These are phyloP conservation scores for Phytophthora chlamydospora DNA, from an alignment of 352 stramenopile genomes.

Conservation along the genomic window DNA sequence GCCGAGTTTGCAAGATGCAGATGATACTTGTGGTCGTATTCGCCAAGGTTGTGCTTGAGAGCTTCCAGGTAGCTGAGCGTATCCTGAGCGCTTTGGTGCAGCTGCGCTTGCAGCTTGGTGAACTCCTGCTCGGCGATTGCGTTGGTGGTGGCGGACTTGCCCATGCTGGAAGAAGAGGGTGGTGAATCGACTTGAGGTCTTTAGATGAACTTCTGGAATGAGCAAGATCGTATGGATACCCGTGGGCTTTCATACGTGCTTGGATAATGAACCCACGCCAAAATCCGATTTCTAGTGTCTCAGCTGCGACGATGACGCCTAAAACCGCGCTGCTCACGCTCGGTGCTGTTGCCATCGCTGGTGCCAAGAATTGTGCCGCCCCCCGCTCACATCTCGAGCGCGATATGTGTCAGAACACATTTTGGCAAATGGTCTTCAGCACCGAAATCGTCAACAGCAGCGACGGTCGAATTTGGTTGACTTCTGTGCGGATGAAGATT, in stretches of 20 bases:
- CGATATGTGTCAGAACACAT: no score
- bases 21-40: constrained; percentile 34
- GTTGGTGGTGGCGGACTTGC: constrained; percentile 22
- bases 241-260: neutral
- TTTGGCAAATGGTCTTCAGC: no score
- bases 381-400: no score
- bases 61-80: constrained; percentile 26
- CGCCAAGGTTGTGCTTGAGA: constrained; percentile 28
- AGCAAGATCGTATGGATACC: neutral
- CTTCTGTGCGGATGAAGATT: no score
- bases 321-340: no score
- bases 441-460: no score
- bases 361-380: no score
- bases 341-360: no score
- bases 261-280: constrained; percentile 19
- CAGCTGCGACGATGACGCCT: constrained; percentile 12
- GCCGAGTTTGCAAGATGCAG: constrained; percentile 30
- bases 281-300: constrained; percentile 22
- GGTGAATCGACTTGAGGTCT: constrained; percentile 1
- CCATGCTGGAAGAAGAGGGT: constrained; percentile 18
- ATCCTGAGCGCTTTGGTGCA: constrained; percentile 33
- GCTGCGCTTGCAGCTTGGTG: constrained; percentile 31
- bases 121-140: constrained; percentile 26
- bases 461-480: no score
- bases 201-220: constrained; percentile 17